Conservation (phyloP, 805 yeast genomes). For the Isabelozyma heimii region DNA sequence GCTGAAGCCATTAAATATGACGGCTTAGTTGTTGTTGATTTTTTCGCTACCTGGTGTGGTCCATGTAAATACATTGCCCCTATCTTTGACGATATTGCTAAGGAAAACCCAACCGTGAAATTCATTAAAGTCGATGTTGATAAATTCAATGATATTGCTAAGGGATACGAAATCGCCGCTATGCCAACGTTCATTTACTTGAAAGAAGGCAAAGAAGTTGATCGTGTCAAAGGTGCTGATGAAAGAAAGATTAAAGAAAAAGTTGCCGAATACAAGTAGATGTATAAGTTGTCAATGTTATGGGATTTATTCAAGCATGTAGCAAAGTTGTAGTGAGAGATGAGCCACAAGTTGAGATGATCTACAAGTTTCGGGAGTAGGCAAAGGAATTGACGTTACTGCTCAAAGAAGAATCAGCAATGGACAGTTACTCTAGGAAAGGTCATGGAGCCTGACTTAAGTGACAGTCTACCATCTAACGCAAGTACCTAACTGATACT, state of each 20-base stretch:
- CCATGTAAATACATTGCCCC: slow-evolving; percentile 45
- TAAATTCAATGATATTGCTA: slow-evolving; percentile 55
- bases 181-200: slow-evolving; percentile 74
- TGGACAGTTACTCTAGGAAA: no score
- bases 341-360: no score
- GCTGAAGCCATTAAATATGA: slow-evolving; percentile 18
- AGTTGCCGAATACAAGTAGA: neutral
- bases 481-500: no score
- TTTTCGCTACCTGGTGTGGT: slow-evolving; percentile 46
- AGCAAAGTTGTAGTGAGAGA: no score
- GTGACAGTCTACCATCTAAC: no score
- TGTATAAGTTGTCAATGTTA: no score
- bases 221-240: slow-evolving; percentile 66
- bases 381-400: no score
- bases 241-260: neutral
- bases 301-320: no score
- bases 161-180: slow-evolving; percentile 59
- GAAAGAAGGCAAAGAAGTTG: slow-evolving; percentile 57
- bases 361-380: no score
- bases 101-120: slow-evolving; percentile 45
- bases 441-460: no score
- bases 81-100: slow-evolving; percentile 29
- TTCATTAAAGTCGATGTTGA: slow-evolving; percentile 76
- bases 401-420: no score
- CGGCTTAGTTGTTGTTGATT: slow-evolving; percentile 35